Evolutionary conservation across 148 eudicot genomes (phyloP).

Genomic region (Rhododendron molle): DNA sequence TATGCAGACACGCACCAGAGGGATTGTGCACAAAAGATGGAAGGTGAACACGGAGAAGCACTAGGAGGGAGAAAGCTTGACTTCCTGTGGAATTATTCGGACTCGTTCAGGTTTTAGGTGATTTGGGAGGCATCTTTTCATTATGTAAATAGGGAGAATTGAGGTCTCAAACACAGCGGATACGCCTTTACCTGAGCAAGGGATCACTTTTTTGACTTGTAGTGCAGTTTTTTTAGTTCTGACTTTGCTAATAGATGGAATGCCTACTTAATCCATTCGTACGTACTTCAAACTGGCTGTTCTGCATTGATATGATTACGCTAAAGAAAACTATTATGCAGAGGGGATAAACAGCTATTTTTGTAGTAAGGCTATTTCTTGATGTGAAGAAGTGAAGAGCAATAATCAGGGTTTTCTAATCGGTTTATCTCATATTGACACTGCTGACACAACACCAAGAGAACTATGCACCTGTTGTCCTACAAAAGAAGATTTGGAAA

Average conservation of each 20-base stretch:
- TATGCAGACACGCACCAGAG: neutral
- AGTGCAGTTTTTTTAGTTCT: slow-evolving; percentile 3
- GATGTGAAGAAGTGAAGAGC: neutral
- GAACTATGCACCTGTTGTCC: neutral
- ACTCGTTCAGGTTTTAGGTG: slow-evolving; percentile 1
- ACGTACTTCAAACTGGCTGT: neutral
- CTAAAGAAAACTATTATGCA: neutral
- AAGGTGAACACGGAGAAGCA: neutral
- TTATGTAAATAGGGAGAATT: slow-evolving; percentile 4
- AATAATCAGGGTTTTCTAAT: neutral
- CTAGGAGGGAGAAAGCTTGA: slow-evolving; percentile 2
- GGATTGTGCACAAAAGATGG: neutral
- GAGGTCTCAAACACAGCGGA: slow-evolving; percentile 4
- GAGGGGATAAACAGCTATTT: neutral
- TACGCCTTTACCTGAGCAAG: slow-evolving; percentile 1
- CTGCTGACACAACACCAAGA: neutral
- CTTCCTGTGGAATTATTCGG: neutral
- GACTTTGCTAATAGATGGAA: neutral
- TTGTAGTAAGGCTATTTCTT: neutral
- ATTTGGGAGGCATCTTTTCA: neutral
- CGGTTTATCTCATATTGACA: neutral
- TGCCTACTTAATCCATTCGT: neutral
- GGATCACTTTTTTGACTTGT: slow-evolving; percentile 13
- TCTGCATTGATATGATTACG: neutral
- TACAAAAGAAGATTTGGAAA: neutral